These are phyloP conservation scores for Zychaea mexicana DNA, from an alignment of 371 early-diverging fungal genomes.

Conservation along the genomic window DNA sequence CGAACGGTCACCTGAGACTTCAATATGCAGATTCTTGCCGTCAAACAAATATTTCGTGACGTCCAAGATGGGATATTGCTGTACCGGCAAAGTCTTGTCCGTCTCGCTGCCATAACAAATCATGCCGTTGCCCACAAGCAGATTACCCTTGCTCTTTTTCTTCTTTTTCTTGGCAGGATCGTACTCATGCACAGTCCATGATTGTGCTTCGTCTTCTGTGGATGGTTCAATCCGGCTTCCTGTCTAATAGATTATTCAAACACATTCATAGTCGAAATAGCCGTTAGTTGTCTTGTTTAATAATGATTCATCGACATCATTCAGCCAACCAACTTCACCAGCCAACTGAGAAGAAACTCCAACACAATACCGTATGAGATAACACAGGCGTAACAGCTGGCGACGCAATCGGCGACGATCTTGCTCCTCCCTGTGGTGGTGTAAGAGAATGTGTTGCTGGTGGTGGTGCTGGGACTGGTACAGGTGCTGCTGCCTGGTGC, in stretches of 20 bases:
- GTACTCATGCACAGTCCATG: constrained; percentile 45
- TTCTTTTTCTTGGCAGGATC: constrained; percentile 66
- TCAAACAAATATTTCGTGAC: constrained; percentile 56
- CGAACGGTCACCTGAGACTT: constrained; percentile 51
- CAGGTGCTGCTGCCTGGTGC: constrained; percentile 14
- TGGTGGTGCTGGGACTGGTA: constrained; percentile 3
- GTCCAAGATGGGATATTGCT: constrained; percentile 60
- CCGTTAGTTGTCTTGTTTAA: too few species aligned
- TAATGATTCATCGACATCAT: too few species aligned
- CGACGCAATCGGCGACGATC: constrained; percentile 8
- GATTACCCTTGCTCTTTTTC: constrained; percentile 66
- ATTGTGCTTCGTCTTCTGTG: constrained; percentile 31
- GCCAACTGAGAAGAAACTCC: too few species aligned
- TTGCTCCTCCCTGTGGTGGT: constrained; percentile 12
- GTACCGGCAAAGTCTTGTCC: constrained; percentile 69
- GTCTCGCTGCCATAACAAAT: constrained; percentile 68
- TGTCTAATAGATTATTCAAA: background rate
- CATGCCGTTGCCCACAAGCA: constrained; percentile 64
- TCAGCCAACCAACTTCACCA: too few species aligned
- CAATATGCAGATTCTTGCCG: constrained; percentile 60
- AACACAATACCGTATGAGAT: constrained; percentile 24
- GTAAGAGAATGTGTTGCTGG: constrained; percentile 11
- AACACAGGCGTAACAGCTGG: constrained; percentile 23
- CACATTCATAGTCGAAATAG: background rate
- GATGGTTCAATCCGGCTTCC: constrained; percentile 2